Evolutionary conservation across 148 eudicot species (phyloP).

Genomic region (Camellia lanceoleosa): DNA sequence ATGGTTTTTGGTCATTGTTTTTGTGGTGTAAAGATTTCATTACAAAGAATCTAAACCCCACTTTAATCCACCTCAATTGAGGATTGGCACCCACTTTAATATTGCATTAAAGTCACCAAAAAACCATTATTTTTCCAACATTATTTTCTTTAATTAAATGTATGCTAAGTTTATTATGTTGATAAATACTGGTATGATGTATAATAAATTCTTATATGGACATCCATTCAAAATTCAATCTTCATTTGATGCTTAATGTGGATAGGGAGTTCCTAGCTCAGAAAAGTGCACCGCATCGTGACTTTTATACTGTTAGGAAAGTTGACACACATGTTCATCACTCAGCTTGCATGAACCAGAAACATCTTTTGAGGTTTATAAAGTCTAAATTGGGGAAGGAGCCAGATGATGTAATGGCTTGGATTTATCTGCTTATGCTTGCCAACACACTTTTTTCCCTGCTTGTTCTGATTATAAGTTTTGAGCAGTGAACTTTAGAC

Average conservation of each 20-base stretch:
- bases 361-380: conserved; percentile 93
- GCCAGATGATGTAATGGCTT: conserved; percentile 81
- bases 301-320: no score
- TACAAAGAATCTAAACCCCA: no score
- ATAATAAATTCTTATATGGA: conserved; percentile 20
- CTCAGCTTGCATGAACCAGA: conserved; percentile 99
- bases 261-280: no score
- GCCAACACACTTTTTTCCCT: not conserved
- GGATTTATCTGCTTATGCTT: not conserved
- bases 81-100: no score
- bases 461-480: conserved; percentile 2
- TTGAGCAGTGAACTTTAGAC: conserved; percentile 2
- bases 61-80: no score
- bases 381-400: conserved; percentile 97
- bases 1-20: no score
- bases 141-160: not conserved
- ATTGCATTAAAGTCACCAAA: no score
- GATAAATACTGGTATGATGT: not conserved
- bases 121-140: not conserved
- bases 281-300: no score
- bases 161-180: not conserved
- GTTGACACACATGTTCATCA: conserved; percentile 87
- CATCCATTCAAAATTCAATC: conserved; percentile 10
- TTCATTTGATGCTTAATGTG: no score
- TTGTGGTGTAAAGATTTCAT: no score